Base-by-base conservation (phyloP, 805 yeast genomes). In the Yamadazyma takamatsuzukensis region DNA sequence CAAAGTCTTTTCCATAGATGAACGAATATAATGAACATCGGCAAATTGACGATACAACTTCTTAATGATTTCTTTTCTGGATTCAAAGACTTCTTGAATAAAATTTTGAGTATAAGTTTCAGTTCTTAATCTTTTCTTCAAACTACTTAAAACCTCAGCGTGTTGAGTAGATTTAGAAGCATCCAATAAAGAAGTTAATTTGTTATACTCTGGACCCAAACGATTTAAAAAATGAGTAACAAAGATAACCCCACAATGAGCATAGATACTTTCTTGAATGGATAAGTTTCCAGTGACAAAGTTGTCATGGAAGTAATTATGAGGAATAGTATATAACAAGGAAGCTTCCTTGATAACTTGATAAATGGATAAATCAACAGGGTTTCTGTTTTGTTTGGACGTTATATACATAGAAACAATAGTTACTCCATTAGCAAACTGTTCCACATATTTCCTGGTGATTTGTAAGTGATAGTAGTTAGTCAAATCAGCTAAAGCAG, bases 271-370 rank as follows among this genome's bases (percentile, higher is more conserved):
- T 64, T 93, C 98, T 64, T 90, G 97, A 47, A 94, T 78, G 1
- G 97, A 88, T 59, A 90, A 73, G 45, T 78, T 79, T 34, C 90
- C 83, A 31, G 68, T 58, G 41, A 82, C 78, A 53, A 89, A 89
- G 36, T 79, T 70, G 33, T 73, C 72, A 47, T 79, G 80, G 70
- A 89, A 90, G 47, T 77, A 70, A 52, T 87, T 85, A 59, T 83
- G 80, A 31, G 98, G 98, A 45, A 90, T 76, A 48, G 96, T 84
- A 63, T 84, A 93, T 45, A 90, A 70, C 49, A 93, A 72, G 4
- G 97, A 87, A 21, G 96, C 95, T 62, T 90, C 98, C 65, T 86
- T 88, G 52, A 85, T 81, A 40, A 90, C 83, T 68, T 90, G 97
- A 56, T 80, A 80, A 43, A 89, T 80, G 15, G 94, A 80, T 49